Conservation (phyloP, 441 rosid genomes). For the Gossypium trilobum region DNA sequence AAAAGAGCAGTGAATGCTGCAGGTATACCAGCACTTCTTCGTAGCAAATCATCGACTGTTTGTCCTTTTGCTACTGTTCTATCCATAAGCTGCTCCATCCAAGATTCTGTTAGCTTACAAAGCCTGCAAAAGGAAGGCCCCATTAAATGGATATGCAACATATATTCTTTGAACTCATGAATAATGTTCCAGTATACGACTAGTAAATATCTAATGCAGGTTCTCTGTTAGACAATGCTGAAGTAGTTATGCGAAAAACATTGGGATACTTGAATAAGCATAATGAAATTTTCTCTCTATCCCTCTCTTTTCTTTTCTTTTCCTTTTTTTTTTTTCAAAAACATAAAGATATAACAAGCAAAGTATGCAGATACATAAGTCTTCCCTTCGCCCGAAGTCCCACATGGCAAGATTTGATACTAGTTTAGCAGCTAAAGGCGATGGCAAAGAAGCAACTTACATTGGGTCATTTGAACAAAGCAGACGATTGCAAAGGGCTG, state of each 20-base stretch:
- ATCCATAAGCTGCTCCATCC: constrained; percentile 96
- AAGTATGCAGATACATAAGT: background rate
- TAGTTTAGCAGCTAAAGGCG: background rate
- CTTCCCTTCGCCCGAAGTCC: background rate
- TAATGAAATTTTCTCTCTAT: background rate
- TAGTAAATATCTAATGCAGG: background rate
- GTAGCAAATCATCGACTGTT: constrained; percentile 76
- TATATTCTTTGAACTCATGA: constrained; percentile 3
- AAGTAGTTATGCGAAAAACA: background rate
- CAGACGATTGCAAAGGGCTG: constrained; percentile 91
- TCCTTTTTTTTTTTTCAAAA: background rate
- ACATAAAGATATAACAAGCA: background rate
- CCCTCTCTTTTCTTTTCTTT: background rate
- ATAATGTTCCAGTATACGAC: constrained; percentile 3
- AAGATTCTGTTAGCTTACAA: constrained; percentile 74
- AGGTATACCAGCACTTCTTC: constrained; percentile 99
- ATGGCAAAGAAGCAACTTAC: constrained; percentile 28
- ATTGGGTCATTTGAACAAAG: constrained; percentile 86
- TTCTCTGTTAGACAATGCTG: background rate
- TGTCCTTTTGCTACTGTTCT: constrained; percentile 84
- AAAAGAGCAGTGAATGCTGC: constrained; percentile 91
- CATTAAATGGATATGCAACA: constrained; percentile 9
- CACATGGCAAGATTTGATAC: background rate
- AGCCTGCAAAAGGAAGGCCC: constrained; percentile 42
- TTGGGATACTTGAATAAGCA: background rate